phyloP scores from a whole-genome alignment of 345 rosid species.

The Cochlearia excelsa region DNA sequence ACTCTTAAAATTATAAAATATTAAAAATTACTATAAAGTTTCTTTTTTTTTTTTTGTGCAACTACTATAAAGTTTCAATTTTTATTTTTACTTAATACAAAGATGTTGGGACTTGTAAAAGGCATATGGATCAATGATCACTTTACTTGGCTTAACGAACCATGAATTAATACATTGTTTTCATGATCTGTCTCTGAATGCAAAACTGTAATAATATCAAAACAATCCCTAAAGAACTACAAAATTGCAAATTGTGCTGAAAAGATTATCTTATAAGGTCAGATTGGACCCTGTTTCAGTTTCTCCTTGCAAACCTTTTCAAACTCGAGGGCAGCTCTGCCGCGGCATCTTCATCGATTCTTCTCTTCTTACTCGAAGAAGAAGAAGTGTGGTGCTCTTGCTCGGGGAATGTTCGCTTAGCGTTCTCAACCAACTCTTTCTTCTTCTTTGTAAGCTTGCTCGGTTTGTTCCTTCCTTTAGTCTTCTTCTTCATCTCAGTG shows the following conservation, averaged over 20 bases:
- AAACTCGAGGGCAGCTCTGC: slow-evolving; percentile 45
- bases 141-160: no score
- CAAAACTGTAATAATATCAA: no score
- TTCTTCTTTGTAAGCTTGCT: slow-evolving; percentile 66
- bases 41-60: no score
- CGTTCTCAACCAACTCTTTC: slow-evolving; percentile 48
- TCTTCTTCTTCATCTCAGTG: slow-evolving; percentile 55
- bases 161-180: no score
- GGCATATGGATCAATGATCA: no score
- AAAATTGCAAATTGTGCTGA: slow-evolving; percentile 4
- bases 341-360: slow-evolving; percentile 42
- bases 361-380: slow-evolving; percentile 51
- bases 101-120: no score
- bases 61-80: no score
- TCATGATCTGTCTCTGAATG: no score
- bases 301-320: slow-evolving; percentile 26
- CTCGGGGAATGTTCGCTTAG: slow-evolving; percentile 70
- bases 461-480: slow-evolving; percentile 80
- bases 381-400: slow-evolving; percentile 38
- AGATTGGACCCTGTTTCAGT: slow-evolving; percentile 6
- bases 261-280: not conserved
- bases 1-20: not conserved
- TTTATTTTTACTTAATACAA: no score
- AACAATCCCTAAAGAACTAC: not conserved
- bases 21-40: no score